These are phyloP conservation scores for Naganishia onofrii DNA, from an alignment of 768 basidiomycete genomes.

Conservation along the genomic window DNA sequence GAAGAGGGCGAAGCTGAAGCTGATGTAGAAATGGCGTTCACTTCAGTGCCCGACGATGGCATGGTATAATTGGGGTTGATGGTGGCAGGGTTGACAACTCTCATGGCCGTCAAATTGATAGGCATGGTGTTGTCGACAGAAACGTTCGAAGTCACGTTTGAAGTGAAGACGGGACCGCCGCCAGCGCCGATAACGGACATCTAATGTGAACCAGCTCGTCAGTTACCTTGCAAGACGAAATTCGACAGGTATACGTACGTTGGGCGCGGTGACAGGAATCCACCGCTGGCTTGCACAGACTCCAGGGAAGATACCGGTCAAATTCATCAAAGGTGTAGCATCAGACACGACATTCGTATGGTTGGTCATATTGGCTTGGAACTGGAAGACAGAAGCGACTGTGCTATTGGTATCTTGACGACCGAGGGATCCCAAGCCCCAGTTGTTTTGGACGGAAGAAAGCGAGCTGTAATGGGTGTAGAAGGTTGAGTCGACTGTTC, in stretches of 20 bases:
- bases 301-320: constrained; percentile 56
- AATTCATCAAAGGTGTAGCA: constrained; percentile 54
- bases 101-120: constrained; percentile 29
- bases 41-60: constrained; percentile 3
- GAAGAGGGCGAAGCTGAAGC: background rate
- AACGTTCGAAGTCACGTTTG: constrained; percentile 11
- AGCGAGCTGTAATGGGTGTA: constrained; percentile 65
- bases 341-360: constrained; percentile 55
- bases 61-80: constrained; percentile 32
- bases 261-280: constrained; percentile 57
- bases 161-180: constrained; percentile 54
- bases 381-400: constrained; percentile 58
- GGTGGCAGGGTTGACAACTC: constrained; percentile 27
- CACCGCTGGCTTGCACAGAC: constrained; percentile 49
- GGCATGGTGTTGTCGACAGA: constrained; percentile 6
- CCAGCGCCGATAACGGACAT: constrained; percentile 54
- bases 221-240: background rate
- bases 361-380: constrained; percentile 58
- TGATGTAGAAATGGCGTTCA: background rate
- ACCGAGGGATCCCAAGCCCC: constrained; percentile 63
- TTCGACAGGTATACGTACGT: constrained; percentile 36
- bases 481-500: constrained; percentile 56
- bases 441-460: constrained; percentile 63
- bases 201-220: background rate
- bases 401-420: constrained; percentile 60